Conservation (phyloP, 805 yeast species). For the Diddensiella santjacobensis region DNA sequence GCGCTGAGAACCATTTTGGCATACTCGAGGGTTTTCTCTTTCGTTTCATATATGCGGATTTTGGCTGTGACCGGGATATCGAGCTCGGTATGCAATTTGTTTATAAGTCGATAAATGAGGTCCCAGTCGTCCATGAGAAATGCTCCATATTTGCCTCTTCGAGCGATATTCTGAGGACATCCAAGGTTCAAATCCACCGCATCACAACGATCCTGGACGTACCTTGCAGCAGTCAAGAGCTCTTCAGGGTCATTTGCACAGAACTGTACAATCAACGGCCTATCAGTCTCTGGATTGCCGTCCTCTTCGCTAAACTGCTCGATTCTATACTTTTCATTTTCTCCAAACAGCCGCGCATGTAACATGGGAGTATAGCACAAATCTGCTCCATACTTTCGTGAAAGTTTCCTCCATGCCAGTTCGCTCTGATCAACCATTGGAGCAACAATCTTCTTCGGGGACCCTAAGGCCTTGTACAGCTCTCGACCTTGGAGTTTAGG, state of each 20-base stretch:
- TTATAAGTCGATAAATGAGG: constrained; percentile 65
- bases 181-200: constrained; percentile 96
- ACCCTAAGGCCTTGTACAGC: constrained; percentile 63
- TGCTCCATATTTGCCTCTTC: constrained; percentile 91
- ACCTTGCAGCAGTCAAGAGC: constrained; percentile 73
- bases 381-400: constrained; percentile 87
- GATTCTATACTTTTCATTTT: constrained; percentile 71
- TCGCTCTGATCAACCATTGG: constrained; percentile 99
- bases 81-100: constrained; percentile 66
- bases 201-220: constrained; percentile 80
- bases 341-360: constrained; percentile 87
- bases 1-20: constrained; percentile 86
- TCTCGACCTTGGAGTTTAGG: constrained; percentile 54
- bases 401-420: constrained; percentile 87
- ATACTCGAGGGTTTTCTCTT: constrained; percentile 76
- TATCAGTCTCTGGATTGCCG: constrained; percentile 63
- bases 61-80: constrained; percentile 92
- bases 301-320: constrained; percentile 65
- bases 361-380: constrained; percentile 96
- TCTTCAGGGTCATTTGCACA: constrained; percentile 94
- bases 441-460: constrained; percentile 83
- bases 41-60: constrained; percentile 82
- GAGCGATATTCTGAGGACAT: constrained; percentile 97
- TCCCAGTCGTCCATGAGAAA: constrained; percentile 98
- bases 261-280: constrained; percentile 91